phyloP scores from a whole-genome alignment of 2,329 filamentous ascomycete species.

The Ophiostoma quercus region DNA sequence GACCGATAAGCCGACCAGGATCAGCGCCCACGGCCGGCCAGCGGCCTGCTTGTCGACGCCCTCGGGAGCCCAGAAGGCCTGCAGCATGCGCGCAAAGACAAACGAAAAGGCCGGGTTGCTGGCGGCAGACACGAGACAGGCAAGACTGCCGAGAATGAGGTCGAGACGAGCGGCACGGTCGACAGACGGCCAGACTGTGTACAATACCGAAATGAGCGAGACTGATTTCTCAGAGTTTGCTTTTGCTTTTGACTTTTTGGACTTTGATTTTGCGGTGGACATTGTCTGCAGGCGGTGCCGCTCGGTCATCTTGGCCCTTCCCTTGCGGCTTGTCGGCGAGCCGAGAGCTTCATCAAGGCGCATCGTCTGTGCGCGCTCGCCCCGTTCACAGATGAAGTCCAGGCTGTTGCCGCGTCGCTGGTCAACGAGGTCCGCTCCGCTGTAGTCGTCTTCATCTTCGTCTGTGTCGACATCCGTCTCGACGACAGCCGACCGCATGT shows the following conservation, averaged over 20 bases:
- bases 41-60: slow-evolving; percentile 43
- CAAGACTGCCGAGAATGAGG: slow-evolving; percentile 56
- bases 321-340: slow-evolving; percentile 5
- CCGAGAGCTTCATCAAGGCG: slow-evolving; percentile 14
- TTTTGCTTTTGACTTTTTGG: background rate
- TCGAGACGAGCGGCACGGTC: slow-evolving; percentile 45
- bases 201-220: slow-evolving; percentile 35
- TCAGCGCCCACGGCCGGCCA: slow-evolving; percentile 62
- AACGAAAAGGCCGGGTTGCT: slow-evolving; percentile 67
- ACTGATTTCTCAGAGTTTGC: background rate
- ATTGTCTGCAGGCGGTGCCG: background rate
- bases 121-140: slow-evolving; percentile 59
- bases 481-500: background rate
- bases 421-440: background rate
- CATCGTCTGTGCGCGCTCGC: slow-evolving; percentile 20
- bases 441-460: background rate
- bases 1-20: slow-evolving; percentile 62
- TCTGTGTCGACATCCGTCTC: background rate
- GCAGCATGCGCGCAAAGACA: slow-evolving; percentile 66
- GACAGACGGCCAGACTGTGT: slow-evolving; percentile 66
- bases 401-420: slow-evolving; percentile 15
- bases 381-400: slow-evolving; percentile 22
- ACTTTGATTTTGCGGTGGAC: background rate
- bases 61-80: slow-evolving; percentile 57
- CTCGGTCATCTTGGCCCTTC: background rate